phyloP scores from a whole-genome alignment of 2,329 filamentous ascomycete species.

The Clonostachys byssicola region DNA sequence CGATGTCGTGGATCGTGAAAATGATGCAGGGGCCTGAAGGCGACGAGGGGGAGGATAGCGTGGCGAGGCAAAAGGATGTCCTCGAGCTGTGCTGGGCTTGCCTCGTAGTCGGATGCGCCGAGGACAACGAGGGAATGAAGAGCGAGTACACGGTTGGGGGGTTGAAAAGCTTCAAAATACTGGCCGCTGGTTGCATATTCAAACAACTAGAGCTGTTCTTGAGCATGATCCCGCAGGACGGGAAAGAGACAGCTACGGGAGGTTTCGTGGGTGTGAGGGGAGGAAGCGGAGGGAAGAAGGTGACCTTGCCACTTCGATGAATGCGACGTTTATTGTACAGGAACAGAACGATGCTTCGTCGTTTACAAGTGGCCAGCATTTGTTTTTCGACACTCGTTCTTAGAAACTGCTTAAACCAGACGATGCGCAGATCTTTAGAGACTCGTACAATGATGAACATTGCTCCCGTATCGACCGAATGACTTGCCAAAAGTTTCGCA shows the following conservation, averaged over 20 bases:
- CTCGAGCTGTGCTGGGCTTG: slow-evolving; percentile 28
- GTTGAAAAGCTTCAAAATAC: slow-evolving; percentile 28
- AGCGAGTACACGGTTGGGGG: slow-evolving; percentile 1
- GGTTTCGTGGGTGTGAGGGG: slow-evolving; percentile 16
- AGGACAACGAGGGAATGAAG: not conserved
- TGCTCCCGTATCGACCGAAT: too few species aligned
- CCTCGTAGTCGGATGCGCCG: slow-evolving; percentile 17
- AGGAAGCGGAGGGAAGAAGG: slow-evolving; percentile 3
- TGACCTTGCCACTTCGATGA: slow-evolving; percentile 12
- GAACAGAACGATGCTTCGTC: too few species aligned
- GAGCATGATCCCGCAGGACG: slow-evolving; percentile 4
- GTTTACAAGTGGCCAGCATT: too few species aligned
- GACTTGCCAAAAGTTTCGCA: too few species aligned
- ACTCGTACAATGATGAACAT: too few species aligned
- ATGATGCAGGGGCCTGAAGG: slow-evolving; percentile 18
- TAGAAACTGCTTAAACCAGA: too few species aligned
- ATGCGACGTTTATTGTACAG: too few species aligned
- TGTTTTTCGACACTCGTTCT: too few species aligned
- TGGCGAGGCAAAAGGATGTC: slow-evolving; percentile 14
- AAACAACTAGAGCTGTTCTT: slow-evolving; percentile 15
- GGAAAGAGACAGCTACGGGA: slow-evolving; percentile 4
- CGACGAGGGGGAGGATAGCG: not conserved
- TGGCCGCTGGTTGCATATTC: slow-evolving; percentile 28
- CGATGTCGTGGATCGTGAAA: slow-evolving; percentile 32
- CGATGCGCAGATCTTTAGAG: too few species aligned